These are phyloP conservation scores for Thelonectria discophora DNA, from an alignment of 2,329 filamentous ascomycete species.

Conservation along the genomic window DNA sequence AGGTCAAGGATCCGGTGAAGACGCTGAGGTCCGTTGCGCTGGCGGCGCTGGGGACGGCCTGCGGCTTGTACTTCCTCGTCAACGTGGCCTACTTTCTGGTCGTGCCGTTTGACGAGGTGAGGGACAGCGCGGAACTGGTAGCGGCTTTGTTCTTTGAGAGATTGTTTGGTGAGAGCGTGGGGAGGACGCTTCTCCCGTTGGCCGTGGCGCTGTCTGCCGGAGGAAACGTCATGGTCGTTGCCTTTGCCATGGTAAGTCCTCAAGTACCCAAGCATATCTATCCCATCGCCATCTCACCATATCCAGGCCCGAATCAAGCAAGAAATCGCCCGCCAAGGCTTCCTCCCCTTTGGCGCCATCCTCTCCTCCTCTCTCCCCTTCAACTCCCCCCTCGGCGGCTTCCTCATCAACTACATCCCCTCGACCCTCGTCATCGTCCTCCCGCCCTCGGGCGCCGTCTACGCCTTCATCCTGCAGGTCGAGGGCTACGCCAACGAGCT, in stretches of 20 bases:
- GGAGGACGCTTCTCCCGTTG: constrained; percentile 66
- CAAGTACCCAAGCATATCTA: too few species aligned
- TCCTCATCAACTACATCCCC: constrained; percentile 74
- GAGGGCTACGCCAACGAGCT: constrained; percentile 74
- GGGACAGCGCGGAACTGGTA: constrained; percentile 71
- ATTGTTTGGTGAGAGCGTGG: constrained; percentile 67
- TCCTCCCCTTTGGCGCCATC: constrained; percentile 69
- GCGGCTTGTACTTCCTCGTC: constrained; percentile 71
- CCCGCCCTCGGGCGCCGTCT: constrained; percentile 71
- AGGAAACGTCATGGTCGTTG: constrained; percentile 78
- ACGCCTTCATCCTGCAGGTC: constrained; percentile 77
- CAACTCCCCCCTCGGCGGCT: constrained; percentile 71
- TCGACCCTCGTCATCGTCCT: constrained; percentile 72
- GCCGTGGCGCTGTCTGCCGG: constrained; percentile 73
- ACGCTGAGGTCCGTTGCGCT: constrained; percentile 71
- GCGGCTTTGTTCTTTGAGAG: constrained; percentile 73
- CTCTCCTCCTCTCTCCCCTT: constrained; percentile 74
- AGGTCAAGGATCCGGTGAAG: constrained; percentile 72
- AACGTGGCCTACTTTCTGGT: constrained; percentile 72
- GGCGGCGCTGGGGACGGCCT: constrained; percentile 68
- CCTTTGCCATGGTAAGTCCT: constrained; percentile 70
- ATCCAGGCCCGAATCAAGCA: constrained; percentile 76
- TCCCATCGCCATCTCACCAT: too few species aligned
- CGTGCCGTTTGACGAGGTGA: constrained; percentile 73
- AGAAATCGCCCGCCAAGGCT: constrained; percentile 76